Base-by-base conservation (phyloP, 805 yeast genomes). In the Metschnikowia kunwiensis region DNA sequence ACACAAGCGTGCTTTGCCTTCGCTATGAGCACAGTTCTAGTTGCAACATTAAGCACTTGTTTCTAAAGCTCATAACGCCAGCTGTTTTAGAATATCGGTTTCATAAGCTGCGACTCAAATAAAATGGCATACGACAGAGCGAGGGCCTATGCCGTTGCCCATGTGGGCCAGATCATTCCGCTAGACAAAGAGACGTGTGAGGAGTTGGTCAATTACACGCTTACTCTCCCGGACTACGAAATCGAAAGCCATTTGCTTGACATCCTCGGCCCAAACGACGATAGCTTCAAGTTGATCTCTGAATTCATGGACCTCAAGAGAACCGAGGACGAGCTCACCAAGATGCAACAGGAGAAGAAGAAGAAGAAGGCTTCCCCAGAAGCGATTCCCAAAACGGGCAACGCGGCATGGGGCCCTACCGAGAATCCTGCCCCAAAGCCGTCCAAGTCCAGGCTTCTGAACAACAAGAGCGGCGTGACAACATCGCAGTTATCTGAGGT, bases 191-290 rank as follows among this genome's bases (percentile, higher is more conserved):
- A 77, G 7, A 63, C 82, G 0, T 58, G 78, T 21, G 47, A 51
- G 9, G 81, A 79, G 48, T 68, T 80, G 63, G 63, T 80, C 5
- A 73, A 71, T 9, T 76, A 79, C 47, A 75, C 80, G 0, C 51
- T 71, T 9, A 53, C 66, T 7, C 57, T 78, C 15, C 65, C 67
- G 6, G 72, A 77, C 34, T 65, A 67, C 4, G 77, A 68, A 10
- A 68, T 77, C 7, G 65, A 68, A 14, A 63, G 60, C 16, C 81
- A 82, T 54, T 74, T 80, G 49, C 53, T 72, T 10, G 75, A 77
- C 29, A 53, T 80, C 12, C 54, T 78, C 10, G 86, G 86, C 5
- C 78, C 78, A 36, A 68, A 78, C 10, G 75, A 77, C 18, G 76
- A 63, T 27, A 66, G 80, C 1, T 52, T 74, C 23, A 58, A 64